These are phyloP conservation scores for Aspergillus taichungensis DNA, from an alignment of 495 filamentous ascomycete genomes.

Conservation along the genomic window DNA sequence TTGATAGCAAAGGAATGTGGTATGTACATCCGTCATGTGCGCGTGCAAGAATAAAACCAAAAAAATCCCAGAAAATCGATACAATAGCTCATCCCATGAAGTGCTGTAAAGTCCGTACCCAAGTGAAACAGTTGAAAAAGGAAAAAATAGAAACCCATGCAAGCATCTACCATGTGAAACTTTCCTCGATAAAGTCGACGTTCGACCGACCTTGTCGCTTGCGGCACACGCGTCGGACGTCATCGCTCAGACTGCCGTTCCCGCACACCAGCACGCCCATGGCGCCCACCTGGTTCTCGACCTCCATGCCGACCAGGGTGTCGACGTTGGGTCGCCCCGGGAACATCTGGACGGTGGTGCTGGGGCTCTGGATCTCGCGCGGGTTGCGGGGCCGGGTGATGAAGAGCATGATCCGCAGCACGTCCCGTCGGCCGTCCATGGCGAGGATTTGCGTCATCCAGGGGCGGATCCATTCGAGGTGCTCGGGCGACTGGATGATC, in stretches of 20 bases:
- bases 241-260: constrained; percentile 73
- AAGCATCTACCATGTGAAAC: constrained; percentile 67
- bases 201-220: constrained; percentile 51
- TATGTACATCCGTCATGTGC: too few relatives aligned
- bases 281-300: constrained; percentile 67
- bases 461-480: constrained; percentile 84
- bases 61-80: not conserved
- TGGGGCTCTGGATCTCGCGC: constrained; percentile 62
- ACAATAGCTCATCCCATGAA: not conserved
- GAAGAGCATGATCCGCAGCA: constrained; percentile 78
- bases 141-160: not conserved
- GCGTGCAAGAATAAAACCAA: not conserved
- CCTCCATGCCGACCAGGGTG: constrained; percentile 66
- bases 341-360: constrained; percentile 73
- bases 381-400: constrained; percentile 71
- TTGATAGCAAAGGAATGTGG: too few relatives aligned
- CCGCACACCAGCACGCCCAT: constrained; percentile 91
- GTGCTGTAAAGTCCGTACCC: too few relatives aligned
- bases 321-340: constrained; percentile 75
- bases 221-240: constrained; percentile 67
- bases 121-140: too few relatives aligned
- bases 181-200: constrained; percentile 81
- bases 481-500: constrained; percentile 80
- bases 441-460: constrained; percentile 86
- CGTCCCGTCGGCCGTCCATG: constrained; percentile 66